These are phyloP conservation scores for Clarkia xantiana DNA, from an alignment of 345 rosid genomes.

Conservation along the genomic window DNA sequence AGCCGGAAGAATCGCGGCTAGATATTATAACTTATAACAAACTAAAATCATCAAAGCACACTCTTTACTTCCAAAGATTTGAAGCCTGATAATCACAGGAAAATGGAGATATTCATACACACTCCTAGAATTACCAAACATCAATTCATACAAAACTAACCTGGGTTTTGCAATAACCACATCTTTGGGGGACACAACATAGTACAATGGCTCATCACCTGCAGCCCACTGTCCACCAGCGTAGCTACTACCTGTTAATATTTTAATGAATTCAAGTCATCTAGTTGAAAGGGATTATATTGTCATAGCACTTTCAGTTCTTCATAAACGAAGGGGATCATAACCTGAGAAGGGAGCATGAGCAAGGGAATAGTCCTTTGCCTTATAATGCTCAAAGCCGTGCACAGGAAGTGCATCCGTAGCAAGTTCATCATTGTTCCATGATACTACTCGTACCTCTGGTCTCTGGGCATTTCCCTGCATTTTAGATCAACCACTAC, in stretches of 20 bases:
- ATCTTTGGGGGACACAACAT: conserved; percentile 93
- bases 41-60: no score
- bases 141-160: conserved; percentile 17
- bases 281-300: conserved; percentile 9
- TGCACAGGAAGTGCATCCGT: conserved; percentile 95
- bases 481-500: conserved; percentile 3
- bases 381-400: conserved; percentile 97
- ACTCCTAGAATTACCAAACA: no score
- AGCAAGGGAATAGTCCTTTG: conserved; percentile 92
- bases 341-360: conserved; percentile 97
- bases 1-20: no score
- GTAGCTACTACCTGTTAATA: conserved; percentile 79
- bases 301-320: conserved; percentile 10
- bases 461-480: conserved; percentile 99
- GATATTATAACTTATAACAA: no score
- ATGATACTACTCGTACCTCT: conserved; percentile 77
- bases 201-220: conserved; percentile 93
- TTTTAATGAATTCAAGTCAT: conserved; percentile 10
- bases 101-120: no score
- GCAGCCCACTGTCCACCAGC: conserved; percentile 99
- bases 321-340: conserved; percentile 1
- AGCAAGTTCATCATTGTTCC: conserved; percentile 96
- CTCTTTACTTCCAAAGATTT: no score
- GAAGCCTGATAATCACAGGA: no score
- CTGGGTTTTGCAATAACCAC: conserved; percentile 98